Conservation (phyloP, 257 asterid species). For the Fraxinus cuspidata region DNA sequence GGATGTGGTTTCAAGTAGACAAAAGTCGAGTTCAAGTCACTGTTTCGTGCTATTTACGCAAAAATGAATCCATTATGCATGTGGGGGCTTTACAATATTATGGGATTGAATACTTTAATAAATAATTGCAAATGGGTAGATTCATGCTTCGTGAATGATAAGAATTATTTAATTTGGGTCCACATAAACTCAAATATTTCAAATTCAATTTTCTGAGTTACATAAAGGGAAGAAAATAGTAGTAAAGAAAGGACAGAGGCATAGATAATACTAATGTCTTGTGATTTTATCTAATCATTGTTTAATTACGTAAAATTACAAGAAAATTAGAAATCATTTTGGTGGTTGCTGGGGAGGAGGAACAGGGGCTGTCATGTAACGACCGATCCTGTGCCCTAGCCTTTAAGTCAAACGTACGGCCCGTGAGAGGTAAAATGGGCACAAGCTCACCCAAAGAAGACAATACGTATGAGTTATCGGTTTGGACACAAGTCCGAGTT, state of each 20-base stretch:
- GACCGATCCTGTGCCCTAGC: too few species aligned
- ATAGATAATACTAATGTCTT: background rate
- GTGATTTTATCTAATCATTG: constrained; percentile 19
- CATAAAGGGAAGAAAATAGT: constrained; percentile 27
- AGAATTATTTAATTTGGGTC: constrained; percentile 36
- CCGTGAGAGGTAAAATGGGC: too few species aligned
- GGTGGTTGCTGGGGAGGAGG: constrained; percentile 17
- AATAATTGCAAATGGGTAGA: constrained; percentile 30
- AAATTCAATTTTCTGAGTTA: constrained; percentile 29
- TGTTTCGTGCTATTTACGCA: background rate
- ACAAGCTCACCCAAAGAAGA: too few species aligned
- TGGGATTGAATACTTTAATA: constrained; percentile 24
- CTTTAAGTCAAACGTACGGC: too few species aligned
- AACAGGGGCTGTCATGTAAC: too few species aligned
- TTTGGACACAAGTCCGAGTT: too few species aligned
- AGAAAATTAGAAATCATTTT: constrained; percentile 6
- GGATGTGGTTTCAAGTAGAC: background rate
- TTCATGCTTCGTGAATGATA: constrained; percentile 36
- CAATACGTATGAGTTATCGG: too few species aligned
- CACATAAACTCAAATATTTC: constrained; percentile 34
- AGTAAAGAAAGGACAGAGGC: background rate
- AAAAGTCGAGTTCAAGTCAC: background rate
- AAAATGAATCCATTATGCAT: background rate
- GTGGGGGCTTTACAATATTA: constrained; percentile 14
- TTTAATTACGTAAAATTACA: constrained; percentile 20